Evolutionary conservation across 371 early-diverging fungal species (phyloP).

Genomic region (Mortierella sp.): DNA sequence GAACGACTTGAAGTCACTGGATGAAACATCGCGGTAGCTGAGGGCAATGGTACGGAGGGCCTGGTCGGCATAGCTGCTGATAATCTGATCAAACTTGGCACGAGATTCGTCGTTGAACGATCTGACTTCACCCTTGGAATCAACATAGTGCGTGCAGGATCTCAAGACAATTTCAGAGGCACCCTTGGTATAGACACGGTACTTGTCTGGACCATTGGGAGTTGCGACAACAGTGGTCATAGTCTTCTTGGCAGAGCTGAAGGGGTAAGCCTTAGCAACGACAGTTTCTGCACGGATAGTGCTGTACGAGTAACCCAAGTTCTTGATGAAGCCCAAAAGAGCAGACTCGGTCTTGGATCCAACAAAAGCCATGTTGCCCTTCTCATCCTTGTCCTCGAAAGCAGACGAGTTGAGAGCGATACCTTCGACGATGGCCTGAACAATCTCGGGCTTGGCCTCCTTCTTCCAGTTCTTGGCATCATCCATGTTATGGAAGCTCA

Average conservation of each 20-base stretch:
- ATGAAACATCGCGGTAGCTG: conserved; percentile 76
- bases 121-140: conserved; percentile 62
- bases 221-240: conserved; percentile 77
- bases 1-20: conserved; percentile 55
- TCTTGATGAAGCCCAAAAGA: conserved; percentile 78
- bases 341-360: conserved; percentile 97
- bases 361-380: conserved; percentile 75
- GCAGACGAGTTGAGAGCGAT: conserved; percentile 92
- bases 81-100: conserved; percentile 62
- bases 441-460: conserved; percentile 50
- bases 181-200: conserved; percentile 81
- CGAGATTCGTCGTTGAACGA: conserved; percentile 62
- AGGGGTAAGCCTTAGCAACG: conserved; percentile 74
- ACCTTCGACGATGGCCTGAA: conserved; percentile 64
- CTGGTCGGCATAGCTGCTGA: conserved; percentile 80
- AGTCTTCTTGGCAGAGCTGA: conserved; percentile 83
- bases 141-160: conserved; percentile 70
- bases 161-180: conserved; percentile 86
- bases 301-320: conserved; percentile 71
- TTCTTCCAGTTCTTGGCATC: conserved; percentile 59
- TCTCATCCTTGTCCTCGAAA: conserved; percentile 83
- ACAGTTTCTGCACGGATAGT: conserved; percentile 65
- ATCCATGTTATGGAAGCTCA: conserved; percentile 53
- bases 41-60: conserved; percentile 92
- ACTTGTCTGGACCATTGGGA: conserved; percentile 55